phyloP scores from a whole-genome alignment of 2,329 filamentous ascomycete species.

The Mycosphaerella sp. region DNA sequence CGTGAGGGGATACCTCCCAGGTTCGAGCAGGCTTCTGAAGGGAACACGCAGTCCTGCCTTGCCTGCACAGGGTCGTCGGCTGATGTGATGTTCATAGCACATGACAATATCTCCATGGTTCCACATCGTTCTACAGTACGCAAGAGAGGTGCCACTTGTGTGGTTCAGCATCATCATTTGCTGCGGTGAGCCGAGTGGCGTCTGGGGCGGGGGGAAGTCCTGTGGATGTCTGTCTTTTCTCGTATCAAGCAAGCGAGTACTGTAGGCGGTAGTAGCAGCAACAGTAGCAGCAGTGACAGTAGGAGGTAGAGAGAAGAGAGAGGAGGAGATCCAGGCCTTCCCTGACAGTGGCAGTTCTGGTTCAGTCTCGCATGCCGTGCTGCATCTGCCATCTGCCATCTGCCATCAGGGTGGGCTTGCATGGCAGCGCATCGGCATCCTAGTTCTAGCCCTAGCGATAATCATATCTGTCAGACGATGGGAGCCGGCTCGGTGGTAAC shows the following conservation, averaged over 20 bases:
- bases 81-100: not conserved
- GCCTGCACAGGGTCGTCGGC: not conserved
- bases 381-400: no score
- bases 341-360: not conserved
- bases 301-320: no score
- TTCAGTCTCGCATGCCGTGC: constrained; percentile 1
- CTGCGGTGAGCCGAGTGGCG: not conserved
- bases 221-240: not conserved
- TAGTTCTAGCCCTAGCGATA: not conserved
- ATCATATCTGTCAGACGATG: no score
- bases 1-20: no score
- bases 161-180: not conserved
- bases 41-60: not conserved
- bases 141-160: no score
- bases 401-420: not conserved
- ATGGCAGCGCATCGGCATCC: not conserved
- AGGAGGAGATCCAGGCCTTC: not conserved
- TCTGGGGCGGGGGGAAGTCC: not conserved
- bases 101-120: not conserved
- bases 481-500: no score
- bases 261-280: no score
- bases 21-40: not conserved
- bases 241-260: no score
- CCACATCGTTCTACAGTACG: not conserved
- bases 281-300: no score